Base-by-base conservation (phyloP, 1,139 yeast species). In the Taphrina flavorubra region DNA sequence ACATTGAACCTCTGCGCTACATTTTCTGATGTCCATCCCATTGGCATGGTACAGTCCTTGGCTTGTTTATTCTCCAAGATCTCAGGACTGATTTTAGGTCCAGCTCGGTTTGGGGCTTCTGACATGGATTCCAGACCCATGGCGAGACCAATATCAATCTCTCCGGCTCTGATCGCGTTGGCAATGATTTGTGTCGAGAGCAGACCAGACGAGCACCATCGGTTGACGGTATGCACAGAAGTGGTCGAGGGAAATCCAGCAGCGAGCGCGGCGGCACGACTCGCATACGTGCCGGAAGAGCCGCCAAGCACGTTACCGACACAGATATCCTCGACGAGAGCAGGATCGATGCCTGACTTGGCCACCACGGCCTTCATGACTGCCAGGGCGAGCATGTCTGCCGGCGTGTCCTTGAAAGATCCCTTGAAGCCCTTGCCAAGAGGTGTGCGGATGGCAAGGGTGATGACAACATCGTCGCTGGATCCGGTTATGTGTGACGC, bases 81-180 rank as follows among this genome's bases (percentile, higher is more conserved):
- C 55, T 82, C 80, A 46, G 82, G 82, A 65, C 92, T 89, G 73
- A 90, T 82, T 73, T 83, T 82, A 44, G 95, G 89, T 20, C 95
- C 96, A 77, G 89, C 92, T 81, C 88, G 87, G 72, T 83, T 81
- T 6, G 65, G 65, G n/a, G 47, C 42, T 13, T 36, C 51, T 25
- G 96, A 84, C 98, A 92, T 92, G 75, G 96, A 87, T 81, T 92
- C 98, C 68, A 87, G 96, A 77, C 98, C 98, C 66, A 87, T 87
- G 59, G 95, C 98, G 70, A 92, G 82, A 72, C 98, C 98, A 76
- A 94, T 84, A 74, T 87, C 91, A 74, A 92, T 91, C 82, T 92
- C 97, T 58, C 97, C 97, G 71, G 85, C 81, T 74, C 83, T 82
- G 77, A 92, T 92, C 82, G 90, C 90, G 81, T 89, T 90, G 75